Evolutionary conservation across 352 stramenopile genomes (phyloP), one percentile per base, ranked within the genome.

Genomic region (Globisporangium acanthophoron): DNA sequence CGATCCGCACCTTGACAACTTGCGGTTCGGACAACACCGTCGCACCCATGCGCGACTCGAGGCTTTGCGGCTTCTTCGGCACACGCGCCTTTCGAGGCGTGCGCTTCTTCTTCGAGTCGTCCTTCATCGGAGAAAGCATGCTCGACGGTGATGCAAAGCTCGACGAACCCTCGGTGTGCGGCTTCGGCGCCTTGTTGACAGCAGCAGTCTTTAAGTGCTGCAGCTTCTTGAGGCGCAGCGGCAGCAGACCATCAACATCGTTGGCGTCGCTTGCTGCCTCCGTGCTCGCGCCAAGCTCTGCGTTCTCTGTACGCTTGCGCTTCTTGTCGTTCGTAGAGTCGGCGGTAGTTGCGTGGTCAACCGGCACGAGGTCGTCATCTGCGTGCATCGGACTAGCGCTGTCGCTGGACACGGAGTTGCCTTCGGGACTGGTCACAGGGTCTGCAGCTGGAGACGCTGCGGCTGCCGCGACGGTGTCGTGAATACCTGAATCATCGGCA

Each of bases 51-150:
- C 59, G 56, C 16, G 76, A 43, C 24, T 84, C 73, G 33, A 87
- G 66, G 31, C 76, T 81, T 18, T 73, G 71, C 9, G 62, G 59
- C 40, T 69, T 74, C 58, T 85, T 80, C 31, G 54, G 63, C 3
- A 67, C 44, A 33, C 74, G 77, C 27, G 50, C 40, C 53, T 81
- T 85, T 45, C 67, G 66, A 18, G 73, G 73, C 16, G 71, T 80
- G 54, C 60, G 66, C 50, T 33, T 40, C 40, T 48, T 46, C 58
- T 83, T 86, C 56, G 72, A 58, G 54, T 78, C 76, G 60, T 83
- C 76, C 47, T 76, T 74, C 59, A 86, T 62, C n/a, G 71, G 73
- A 11, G 76, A 84, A 21, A 86, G 65, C n/a, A 76, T 61, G 43
- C 43, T 64, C 24, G 51, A 59, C 5, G 58, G 58, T 4, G 58